A percentile compares a stretch with the other conserved stretches of the same genome.
Evolutionary conservation across 371 early-diverging fungal genomes (phyloP).

Genomic region (Apophysomyces trapeziformis): DNA sequence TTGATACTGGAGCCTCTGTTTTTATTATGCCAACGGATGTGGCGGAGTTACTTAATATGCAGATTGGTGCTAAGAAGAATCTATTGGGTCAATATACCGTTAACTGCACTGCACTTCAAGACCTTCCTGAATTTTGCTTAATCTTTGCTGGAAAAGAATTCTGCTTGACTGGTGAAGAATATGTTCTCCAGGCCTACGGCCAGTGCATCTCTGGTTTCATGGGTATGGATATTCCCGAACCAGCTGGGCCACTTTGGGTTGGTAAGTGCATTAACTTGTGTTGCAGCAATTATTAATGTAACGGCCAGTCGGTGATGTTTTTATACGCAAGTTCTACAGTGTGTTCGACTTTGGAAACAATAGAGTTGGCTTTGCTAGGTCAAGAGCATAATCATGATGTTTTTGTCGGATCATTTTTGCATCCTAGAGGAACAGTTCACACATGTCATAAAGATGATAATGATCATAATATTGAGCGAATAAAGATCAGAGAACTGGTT

Average conservation of each 20-base stretch:
- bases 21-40: conserved; percentile 74
- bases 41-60: conserved; percentile 83
- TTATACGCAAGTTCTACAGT: conserved; percentile 88
- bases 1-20: conserved; percentile 85
- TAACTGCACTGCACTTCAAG: conserved; percentile 70
- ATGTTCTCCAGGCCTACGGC: conserved; percentile 79
- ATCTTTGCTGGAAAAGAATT: conserved; percentile 76
- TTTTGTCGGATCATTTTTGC: too few relatives aligned
- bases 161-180: conserved; percentile 60
- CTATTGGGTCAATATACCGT: conserved; percentile 87
- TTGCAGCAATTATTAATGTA: conserved; percentile 15
- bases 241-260: conserved; percentile 72
- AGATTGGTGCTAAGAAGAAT: conserved; percentile 90
- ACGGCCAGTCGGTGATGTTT: conserved; percentile 88
- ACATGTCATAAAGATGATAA: too few relatives aligned
- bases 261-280: conserved; percentile 24
- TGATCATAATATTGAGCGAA: background rate
- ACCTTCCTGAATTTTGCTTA: conserved; percentile 78
- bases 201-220: conserved; percentile 91
- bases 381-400: background rate
- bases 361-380: conserved; percentile 74
- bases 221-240: conserved; percentile 85
- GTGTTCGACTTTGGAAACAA: conserved; percentile 86
- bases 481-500: background rate
- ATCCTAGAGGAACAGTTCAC: too few relatives aligned